These are phyloP conservation scores for Cicer chorassanicum DNA, from an alignment of 306 rosid species.

Conservation along the genomic window DNA sequence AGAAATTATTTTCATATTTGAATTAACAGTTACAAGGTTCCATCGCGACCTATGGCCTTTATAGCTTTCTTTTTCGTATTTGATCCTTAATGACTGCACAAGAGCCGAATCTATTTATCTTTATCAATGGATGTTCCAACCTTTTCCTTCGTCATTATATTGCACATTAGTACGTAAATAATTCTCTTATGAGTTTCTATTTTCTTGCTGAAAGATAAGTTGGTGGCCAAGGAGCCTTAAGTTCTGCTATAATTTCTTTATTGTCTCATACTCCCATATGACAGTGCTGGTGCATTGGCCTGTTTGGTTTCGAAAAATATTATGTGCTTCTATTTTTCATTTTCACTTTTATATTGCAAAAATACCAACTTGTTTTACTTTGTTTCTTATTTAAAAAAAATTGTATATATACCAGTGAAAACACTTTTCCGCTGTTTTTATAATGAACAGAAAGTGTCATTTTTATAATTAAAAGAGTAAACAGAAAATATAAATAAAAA, in stretches of 20 bases:
- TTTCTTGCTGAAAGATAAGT: constrained; percentile 26
- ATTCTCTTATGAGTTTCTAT: background rate
- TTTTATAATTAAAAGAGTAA: background rate
- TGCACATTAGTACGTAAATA: constrained; percentile 12
- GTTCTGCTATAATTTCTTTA: background rate
- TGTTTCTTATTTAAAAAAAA: background rate
- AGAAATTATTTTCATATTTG: constrained; percentile 44
- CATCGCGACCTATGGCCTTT: constrained; percentile 4
- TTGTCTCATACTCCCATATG: background rate
- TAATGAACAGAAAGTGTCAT: too few relatives aligned
- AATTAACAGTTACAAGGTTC: constrained; percentile 33
- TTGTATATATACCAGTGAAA: background rate
- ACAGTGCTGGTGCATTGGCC: background rate
- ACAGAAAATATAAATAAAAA: background rate
- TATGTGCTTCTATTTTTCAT: background rate
- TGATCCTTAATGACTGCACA: constrained; percentile 28
- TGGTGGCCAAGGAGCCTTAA: constrained; percentile 25
- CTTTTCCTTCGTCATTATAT: constrained; percentile 12
- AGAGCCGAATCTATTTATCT: constrained; percentile 16
- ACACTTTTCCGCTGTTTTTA: background rate
- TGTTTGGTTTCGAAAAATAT: background rate
- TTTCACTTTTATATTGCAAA: background rate
- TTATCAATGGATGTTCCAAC: constrained; percentile 19
- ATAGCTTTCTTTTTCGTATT: constrained; percentile 16
- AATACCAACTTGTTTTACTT: background rate